Evolutionary conservation across 768 basidiomycete species (phyloP).

Genomic region (Russula sp.): DNA sequence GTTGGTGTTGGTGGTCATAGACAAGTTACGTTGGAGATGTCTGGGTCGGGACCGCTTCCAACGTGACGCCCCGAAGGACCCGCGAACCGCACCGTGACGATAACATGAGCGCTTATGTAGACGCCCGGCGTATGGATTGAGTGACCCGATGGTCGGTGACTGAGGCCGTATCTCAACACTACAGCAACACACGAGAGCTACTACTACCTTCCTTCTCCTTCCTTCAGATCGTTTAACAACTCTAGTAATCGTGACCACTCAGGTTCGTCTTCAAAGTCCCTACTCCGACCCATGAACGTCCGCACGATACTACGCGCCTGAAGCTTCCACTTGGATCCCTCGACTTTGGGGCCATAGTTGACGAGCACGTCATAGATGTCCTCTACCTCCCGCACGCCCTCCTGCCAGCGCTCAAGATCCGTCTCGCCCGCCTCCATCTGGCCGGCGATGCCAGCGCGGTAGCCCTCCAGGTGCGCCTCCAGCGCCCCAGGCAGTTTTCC

Average conservation of each 20-base stretch:
- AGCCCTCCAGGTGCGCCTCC: constrained; percentile 80
- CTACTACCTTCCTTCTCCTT: constrained; percentile 25
- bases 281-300: constrained; percentile 83
- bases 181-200: no score
- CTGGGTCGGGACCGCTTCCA: not conserved
- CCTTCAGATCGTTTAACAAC: constrained; percentile 60
- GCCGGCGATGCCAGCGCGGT: constrained; percentile 60
- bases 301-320: constrained; percentile 84
- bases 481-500: constrained; percentile 68
- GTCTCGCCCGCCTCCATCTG: constrained; percentile 62
- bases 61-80: no score
- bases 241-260: constrained; percentile 70
- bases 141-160: no score
- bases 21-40: not conserved
- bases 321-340: constrained; percentile 66
- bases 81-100: no score
- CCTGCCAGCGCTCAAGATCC: constrained; percentile 62
- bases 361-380: constrained; percentile 78
- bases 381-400: constrained; percentile 71
- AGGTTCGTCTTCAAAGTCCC: constrained; percentile 80
- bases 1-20: constrained; percentile 1
- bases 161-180: no score
- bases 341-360: constrained; percentile 73
- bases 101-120: no score
- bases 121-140: no score